These are phyloP conservation scores for Carallia brachiata DNA, from an alignment of 345 rosid species.

Conservation along the genomic window DNA sequence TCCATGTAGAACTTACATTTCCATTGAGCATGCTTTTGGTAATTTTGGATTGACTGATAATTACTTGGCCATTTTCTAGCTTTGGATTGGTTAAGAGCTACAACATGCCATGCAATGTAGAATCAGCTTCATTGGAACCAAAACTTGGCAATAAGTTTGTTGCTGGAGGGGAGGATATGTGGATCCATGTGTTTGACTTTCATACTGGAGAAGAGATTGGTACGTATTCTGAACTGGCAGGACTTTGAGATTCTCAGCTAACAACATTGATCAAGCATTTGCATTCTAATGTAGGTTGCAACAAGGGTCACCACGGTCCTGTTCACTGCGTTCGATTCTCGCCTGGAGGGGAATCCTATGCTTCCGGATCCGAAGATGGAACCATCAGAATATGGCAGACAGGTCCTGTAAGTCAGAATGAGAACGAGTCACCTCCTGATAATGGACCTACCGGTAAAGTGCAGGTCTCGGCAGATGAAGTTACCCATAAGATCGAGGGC, in stretches of 20 bases:
- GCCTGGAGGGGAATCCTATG: conserved; percentile 91
- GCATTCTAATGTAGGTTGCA: conserved; percentile 58
- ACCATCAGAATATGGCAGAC: conserved; percentile 68
- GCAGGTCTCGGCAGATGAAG: conserved; percentile 24
- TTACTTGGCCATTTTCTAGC: conserved; percentile 35
- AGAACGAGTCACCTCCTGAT: conserved; percentile 13
- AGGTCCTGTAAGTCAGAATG: conserved; percentile 27
- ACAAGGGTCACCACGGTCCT: conserved; percentile 99
- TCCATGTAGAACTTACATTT: no score
- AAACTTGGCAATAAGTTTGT: conserved; percentile 75
- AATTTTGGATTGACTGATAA: conserved; percentile 7
- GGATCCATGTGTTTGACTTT: conserved; percentile 74
- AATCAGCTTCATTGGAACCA: conserved; percentile 82
- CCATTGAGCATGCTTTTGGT: background rate
- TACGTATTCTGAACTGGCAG: conserved; percentile 18
- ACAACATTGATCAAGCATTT: background rate
- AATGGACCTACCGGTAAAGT: conserved; percentile 23
- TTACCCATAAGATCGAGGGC: conserved; percentile 23
- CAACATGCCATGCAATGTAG: conserved; percentile 77
- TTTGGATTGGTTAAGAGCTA: conserved; percentile 90
- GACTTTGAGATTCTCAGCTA: background rate
- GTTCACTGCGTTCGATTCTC: conserved; percentile 91
- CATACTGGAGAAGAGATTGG: conserved; percentile 80
- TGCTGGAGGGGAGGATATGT: conserved; percentile 94
- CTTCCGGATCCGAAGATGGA: conserved; percentile 98